Evolutionary conservation across 108 stramenopile species (phyloP), one percentile per base, ranked within the genome.

Genomic region (Fragilariopsis cylindrus): DNA sequence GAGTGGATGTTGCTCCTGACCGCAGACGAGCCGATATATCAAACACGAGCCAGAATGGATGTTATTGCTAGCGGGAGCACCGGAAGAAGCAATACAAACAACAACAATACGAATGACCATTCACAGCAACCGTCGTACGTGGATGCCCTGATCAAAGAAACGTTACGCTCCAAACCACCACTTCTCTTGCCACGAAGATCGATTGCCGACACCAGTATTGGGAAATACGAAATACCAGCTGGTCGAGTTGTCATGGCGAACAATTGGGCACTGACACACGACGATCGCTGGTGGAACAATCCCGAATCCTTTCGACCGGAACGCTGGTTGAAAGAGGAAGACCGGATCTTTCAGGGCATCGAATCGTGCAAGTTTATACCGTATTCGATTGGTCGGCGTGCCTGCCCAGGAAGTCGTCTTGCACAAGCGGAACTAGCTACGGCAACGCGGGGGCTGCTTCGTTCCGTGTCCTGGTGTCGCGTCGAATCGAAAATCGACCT

Each of bases 331-430:
- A 12, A 45, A 45, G 62, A 63, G 39, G 62, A 63, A 63, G 42
- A 44, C 43, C 13, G 16, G 62, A 15, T 45, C 0, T 30, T 43
- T 4, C 8, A 5, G 62, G 62, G 43, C 3, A n/a, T n/a, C 13
- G 62, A 63, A 63, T 63, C 62, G 30, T 63, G 62, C 62, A 63
- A 63, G 13, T 63, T 40, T 44, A 63, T 63, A 5, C 62, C 62
- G 13, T 63, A 40, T 63, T 63, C 62, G 42, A 63, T 63, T 7
- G 62, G 62, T 15, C 43, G 46, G 43, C 62, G 62, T 30, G 62
- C 43, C 5, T 63, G 62, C 11, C 62, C 62, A n/a, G 62, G 62
- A 0, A 44, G 62, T 15, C 11, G 16, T 11, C 62, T 63, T 5
- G 62, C 62, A 5, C 43, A 63, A 63, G 62, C 62, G 9, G 62